Percentiles rank a stretch among this genome's conserved stretches.
Evolutionary conservation across 257 asterid genomes (phyloP).

Genomic region (Solanum sejunctum): DNA sequence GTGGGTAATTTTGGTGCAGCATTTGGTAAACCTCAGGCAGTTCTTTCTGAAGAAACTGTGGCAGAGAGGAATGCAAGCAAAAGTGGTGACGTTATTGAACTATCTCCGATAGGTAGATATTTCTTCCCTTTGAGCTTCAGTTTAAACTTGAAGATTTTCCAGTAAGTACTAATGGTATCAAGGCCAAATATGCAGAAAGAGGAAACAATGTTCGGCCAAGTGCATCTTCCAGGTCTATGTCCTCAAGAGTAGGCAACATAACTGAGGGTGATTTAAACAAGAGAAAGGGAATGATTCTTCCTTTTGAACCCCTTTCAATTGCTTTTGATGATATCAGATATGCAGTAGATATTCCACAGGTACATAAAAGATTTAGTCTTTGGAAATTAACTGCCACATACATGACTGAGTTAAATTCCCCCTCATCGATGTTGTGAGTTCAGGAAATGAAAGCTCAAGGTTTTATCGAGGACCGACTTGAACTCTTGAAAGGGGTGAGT

Average conservation of each 20-base stretch:
- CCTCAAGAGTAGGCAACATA: constrained; percentile 34
- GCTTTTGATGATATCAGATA: constrained; percentile 59
- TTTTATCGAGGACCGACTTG: constrained; percentile 34
- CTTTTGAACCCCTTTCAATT: constrained; percentile 65
- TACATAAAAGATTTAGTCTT: not conserved
- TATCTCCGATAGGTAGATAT: not conserved
- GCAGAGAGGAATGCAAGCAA: constrained; percentile 35
- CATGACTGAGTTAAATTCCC: not conserved
- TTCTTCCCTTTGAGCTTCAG: not conserved
- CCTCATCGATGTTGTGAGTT: not conserved
- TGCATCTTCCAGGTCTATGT: constrained; percentile 27
- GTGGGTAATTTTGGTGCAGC: constrained; percentile 28
- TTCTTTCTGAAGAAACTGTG: constrained; percentile 26
- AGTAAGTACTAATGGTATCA: not conserved
- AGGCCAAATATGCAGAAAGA: constrained; percentile 10
- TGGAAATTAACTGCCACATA: not conserved
- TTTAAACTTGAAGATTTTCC: not conserved
- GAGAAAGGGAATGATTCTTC: constrained; percentile 76
- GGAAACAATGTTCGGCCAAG: constrained; percentile 19
- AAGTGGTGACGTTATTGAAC: constrained; percentile 19
- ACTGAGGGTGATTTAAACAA: constrained; percentile 21
- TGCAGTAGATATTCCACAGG: constrained; percentile 83
- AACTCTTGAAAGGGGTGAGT: constrained; percentile 64
- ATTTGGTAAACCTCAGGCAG: constrained; percentile 55
- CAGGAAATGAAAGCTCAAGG: constrained; percentile 73